Evolutionary conservation across 306 rosid genomes (phyloP), one percentile per base, ranked within the genome.

Genomic region (Prunus davidiana): DNA sequence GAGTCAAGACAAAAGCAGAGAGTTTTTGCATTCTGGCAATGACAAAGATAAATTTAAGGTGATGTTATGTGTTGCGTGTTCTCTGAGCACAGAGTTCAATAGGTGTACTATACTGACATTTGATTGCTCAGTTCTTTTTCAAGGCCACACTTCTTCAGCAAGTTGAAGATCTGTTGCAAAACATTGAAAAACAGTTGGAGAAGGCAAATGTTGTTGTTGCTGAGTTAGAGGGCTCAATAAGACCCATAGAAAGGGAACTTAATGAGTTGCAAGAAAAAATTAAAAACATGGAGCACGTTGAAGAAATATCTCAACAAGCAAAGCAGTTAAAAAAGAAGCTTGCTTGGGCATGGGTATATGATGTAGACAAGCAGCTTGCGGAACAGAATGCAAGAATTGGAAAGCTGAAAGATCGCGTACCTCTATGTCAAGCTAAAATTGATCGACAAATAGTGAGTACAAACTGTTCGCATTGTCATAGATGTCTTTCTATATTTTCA

Each of bases 91-190:
- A 57, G 58, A 63, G 56, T 66, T 67, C 74, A 85, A 85, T 72
- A 65, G 67, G 67, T 82, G 69, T 85, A 67, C 76, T 49, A 41
- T 71, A 72, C 85, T 87, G 83, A 92, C 83, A 68, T 84, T 74
- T 78, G 19, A 72, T 72, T 77, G n/a, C 46, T 78, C 89, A 94
- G 98, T 94, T 94, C 77, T 94, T 88, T 84, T 94, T 83, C 93
- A 94, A 90, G 89, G 98, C 96, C 79, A 91, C 98, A 0, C 96
- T 91, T 81, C 97, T 94, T 73, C 97, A 94, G 87, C 98, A 90
- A 87, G 97, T 94, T 70, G 81, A 74, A 54, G 98, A 94, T 75
- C 95, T 94, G 34, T 78, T 92, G 90, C 89, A 89, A 84, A 89
- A 79, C 67, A 85, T 94, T 80, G 87, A 65, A 27, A 73, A 45